These are phyloP conservation scores for Protomyces inundatus DNA, from an alignment of 1,139 yeast species.

Conservation along the genomic window DNA sequence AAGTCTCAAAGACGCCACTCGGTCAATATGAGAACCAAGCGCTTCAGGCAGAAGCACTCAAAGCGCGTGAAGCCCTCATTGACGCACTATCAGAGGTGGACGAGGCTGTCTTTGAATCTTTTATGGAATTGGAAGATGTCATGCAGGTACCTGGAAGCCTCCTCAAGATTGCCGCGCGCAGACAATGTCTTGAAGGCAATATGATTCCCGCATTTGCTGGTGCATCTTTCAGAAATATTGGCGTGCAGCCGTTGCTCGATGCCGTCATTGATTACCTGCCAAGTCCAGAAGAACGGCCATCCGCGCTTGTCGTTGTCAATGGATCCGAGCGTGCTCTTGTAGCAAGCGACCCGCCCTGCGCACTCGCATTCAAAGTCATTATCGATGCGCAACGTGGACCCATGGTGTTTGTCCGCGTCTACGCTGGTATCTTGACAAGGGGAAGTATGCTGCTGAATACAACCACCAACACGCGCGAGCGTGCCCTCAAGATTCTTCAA, in stretches of 20 bases:
- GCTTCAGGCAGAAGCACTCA: slow-evolving; percentile 47
- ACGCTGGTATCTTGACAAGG: slow-evolving; percentile 66
- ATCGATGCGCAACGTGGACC: slow-evolving; percentile 75
- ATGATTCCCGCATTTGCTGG: slow-evolving; percentile 87
- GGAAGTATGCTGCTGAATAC: slow-evolving; percentile 64
- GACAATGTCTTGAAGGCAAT: slow-evolving; percentile 53
- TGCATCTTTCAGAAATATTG: slow-evolving; percentile 84
- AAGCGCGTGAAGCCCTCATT: slow-evolving; percentile 67
- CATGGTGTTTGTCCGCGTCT: slow-evolving; percentile 81
- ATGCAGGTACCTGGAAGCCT: slow-evolving; percentile 44
- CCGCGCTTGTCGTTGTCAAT: slow-evolving; percentile 38
- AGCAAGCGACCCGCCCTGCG: slow-evolving; percentile 45
- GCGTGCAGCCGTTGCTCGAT: slow-evolving; percentile 90
- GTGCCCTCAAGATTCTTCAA: slow-evolving; percentile 60
- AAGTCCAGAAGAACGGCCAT: slow-evolving; percentile 60
- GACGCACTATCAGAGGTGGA: slow-evolving; percentile 81
- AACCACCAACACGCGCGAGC: slow-evolving; percentile 60
- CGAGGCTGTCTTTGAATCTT: slow-evolving; percentile 68
- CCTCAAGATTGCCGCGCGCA: slow-evolving; percentile 56
- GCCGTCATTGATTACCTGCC: slow-evolving; percentile 75
- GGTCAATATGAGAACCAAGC: slow-evolving; percentile 35
- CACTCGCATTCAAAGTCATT: slow-evolving; percentile 84
- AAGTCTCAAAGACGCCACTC: slow-evolving; percentile 50
- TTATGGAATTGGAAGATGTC: slow-evolving; percentile 51
- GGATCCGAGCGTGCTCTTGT: slow-evolving; percentile 9